A percentile compares a stretch with the other conserved stretches of the same genome.
Conservation (phyloP, 768 basidiomycete genomes). For the Tulasnella sp. region DNA sequence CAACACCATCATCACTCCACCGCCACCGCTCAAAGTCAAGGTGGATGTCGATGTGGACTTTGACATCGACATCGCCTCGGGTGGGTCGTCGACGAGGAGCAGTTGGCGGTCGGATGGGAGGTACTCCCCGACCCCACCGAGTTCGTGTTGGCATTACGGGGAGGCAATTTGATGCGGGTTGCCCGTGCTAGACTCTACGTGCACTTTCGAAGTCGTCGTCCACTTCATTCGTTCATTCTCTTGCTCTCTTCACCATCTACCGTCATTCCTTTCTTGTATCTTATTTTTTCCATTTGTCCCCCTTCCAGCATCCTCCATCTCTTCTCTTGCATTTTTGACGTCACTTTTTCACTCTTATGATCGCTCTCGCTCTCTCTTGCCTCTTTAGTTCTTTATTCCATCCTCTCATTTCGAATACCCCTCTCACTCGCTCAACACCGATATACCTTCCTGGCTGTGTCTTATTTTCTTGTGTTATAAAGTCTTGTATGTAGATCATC, state of each 20-base stretch:
- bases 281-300: not conserved
- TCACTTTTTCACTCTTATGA: not conserved
- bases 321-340: not conserved
- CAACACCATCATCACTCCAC: not conserved
- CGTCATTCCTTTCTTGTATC: not conserved
- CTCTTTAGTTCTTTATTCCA: not conserved
- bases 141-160: not conserved
- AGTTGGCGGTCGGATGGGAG: not conserved
- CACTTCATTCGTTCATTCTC: not conserved
- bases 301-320: not conserved
- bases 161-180: not conserved
- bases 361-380: not conserved
- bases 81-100: not conserved
- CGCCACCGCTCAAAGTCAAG: not conserved
- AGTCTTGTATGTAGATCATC: not conserved
- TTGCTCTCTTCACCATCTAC: not conserved
- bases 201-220: not conserved
- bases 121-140: not conserved
- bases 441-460: not conserved
- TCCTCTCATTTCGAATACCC: not conserved
- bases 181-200: not conserved
- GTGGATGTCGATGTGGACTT: conserved; percentile 1
- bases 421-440: not conserved
- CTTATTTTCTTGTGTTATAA: not conserved
- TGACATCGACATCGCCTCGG: not conserved